Evolutionary conservation across 352 stramenopile species (phyloP).

Genomic region (Phytophthora cactorum): DNA sequence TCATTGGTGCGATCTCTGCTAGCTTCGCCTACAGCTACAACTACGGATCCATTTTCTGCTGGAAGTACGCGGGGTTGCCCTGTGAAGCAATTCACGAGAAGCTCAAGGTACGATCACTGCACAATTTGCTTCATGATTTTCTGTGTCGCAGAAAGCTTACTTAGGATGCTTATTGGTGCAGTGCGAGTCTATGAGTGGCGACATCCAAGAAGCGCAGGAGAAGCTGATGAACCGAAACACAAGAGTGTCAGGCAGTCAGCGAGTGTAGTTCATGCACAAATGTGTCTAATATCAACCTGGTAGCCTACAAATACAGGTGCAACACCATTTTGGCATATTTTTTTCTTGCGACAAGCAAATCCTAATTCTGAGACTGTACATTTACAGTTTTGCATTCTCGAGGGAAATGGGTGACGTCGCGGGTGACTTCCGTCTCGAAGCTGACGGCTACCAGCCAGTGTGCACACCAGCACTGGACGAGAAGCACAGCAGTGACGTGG

Average conservation of each 20-base stretch:
- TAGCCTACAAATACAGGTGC: neutral
- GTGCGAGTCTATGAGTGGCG: slow-evolving; percentile 9
- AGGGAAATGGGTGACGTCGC: slow-evolving; percentile 16
- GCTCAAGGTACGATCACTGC: slow-evolving; percentile 39
- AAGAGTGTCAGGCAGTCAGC: slow-evolving; percentile 23
- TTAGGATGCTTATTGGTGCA: neutral
- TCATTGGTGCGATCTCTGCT: slow-evolving; percentile 55
- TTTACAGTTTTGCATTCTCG: slow-evolving; percentile 15
- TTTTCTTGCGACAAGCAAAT: slow-evolving; percentile 7
- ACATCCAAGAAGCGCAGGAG: slow-evolving; percentile 14
- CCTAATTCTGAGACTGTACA: slow-evolving; percentile 7
- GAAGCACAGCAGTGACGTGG: slow-evolving; percentile 10
- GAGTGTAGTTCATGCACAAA: slow-evolving; percentile 21
- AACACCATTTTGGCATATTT: slow-evolving; percentile 10
- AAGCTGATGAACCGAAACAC: slow-evolving; percentile 18
- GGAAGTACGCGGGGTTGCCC: slow-evolving; percentile 57
- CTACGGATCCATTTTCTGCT: slow-evolving; percentile 68
- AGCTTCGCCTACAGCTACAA: slow-evolving; percentile 69
- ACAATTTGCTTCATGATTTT: neutral
- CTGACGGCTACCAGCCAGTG: slow-evolving; percentile 19
- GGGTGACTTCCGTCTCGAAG: slow-evolving; percentile 11
- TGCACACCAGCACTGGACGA: slow-evolving; percentile 14
- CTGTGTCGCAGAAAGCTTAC: slow-evolving; percentile 1
- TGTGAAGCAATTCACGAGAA: slow-evolving; percentile 51
- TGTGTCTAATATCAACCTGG: neutral